Conservation (phyloP, 306 rosid species). For the Argentina anserina region DNA sequence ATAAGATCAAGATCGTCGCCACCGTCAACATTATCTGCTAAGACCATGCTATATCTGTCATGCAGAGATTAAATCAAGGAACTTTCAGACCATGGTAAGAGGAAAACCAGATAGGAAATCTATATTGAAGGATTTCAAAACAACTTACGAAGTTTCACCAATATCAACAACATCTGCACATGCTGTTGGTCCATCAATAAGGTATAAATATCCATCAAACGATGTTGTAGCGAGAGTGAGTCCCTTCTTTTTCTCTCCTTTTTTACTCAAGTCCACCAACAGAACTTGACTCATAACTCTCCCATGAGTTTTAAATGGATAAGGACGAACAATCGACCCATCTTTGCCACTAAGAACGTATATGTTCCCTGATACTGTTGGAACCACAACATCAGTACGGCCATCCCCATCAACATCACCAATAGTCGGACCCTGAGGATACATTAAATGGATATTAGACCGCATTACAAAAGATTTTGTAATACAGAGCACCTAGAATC, state of each 20-base stretch:
- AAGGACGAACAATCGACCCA: slow-evolving; percentile 71
- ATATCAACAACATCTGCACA: slow-evolving; percentile 98
- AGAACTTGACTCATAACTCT: slow-evolving; percentile 94
- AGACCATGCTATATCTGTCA: slow-evolving; percentile 95
- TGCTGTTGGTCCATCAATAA: slow-evolving; percentile 91
- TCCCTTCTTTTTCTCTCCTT: slow-evolving; percentile 74
- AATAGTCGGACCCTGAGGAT: slow-evolving; percentile 72
- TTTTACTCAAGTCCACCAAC: slow-evolving; percentile 77
- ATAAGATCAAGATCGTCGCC: slow-evolving; percentile 98
- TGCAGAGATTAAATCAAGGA: slow-evolving; percentile 14
- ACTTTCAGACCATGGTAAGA: slow-evolving; percentile 4
- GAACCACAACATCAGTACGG: slow-evolving; percentile 86
- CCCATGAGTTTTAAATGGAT: slow-evolving; percentile 92
- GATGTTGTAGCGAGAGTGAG: slow-evolving; percentile 89
- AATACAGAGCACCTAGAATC: background rate
- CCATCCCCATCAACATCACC: slow-evolving; percentile 99
- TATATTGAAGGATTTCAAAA: slow-evolving; percentile 18
- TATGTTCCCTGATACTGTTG: slow-evolving; percentile 86
- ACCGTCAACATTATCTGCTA: slow-evolving; percentile 98
- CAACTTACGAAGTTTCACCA: slow-evolving; percentile 96
- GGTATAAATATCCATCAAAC: slow-evolving; percentile 90
- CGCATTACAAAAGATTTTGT: background rate
- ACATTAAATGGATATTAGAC: slow-evolving; percentile 10
- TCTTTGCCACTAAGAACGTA: slow-evolving; percentile 95
- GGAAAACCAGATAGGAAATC: slow-evolving; percentile 25